Conservation (phyloP, 805 yeast genomes). For the Dipodascus geniculatus region DNA sequence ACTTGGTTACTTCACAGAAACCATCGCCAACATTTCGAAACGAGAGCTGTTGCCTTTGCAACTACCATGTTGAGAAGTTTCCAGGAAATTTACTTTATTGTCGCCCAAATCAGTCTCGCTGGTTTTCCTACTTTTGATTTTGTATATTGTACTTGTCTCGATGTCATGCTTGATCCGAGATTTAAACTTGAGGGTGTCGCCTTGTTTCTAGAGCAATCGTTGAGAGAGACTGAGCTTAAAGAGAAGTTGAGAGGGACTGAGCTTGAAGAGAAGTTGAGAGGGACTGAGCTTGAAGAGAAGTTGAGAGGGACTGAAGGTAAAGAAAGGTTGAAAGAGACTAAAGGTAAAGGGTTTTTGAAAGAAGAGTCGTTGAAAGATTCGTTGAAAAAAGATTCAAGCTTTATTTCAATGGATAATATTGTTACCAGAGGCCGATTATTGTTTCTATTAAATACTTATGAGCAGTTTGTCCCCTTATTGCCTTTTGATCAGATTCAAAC, state of each 20-base stretch:
- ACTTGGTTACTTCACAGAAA: slow-evolving; percentile 8
- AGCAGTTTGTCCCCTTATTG: slow-evolving; percentile 23
- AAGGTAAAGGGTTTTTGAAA: too few relatives aligned
- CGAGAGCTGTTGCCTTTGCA: slow-evolving; percentile 9
- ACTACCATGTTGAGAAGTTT: slow-evolving; percentile 14
- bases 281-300: too few relatives aligned
- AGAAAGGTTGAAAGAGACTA: too few relatives aligned
- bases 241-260: too few relatives aligned
- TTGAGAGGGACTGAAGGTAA: too few relatives aligned
- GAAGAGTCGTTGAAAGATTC: slow-evolving; percentile 21
- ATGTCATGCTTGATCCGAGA: slow-evolving; percentile 24
- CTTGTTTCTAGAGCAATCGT: slow-evolving; percentile 19
- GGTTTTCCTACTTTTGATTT: slow-evolving; percentile 40
- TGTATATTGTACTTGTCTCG: slow-evolving; percentile 40
- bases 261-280: too few relatives aligned
- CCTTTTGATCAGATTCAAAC: slow-evolving; percentile 29
- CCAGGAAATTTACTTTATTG: slow-evolving; percentile 17
- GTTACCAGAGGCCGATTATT: slow-evolving; percentile 21
- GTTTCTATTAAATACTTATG: slow-evolving; percentile 24
- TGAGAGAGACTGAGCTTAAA: neutral
- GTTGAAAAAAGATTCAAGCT: slow-evolving; percentile 12
- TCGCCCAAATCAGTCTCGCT: slow-evolving; percentile 17
- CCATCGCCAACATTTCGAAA: neutral
- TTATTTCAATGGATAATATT: slow-evolving; percentile 1
- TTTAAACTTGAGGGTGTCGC: slow-evolving; percentile 14